phyloP scores from a whole-genome alignment of 2,329 filamentous ascomycete species.

The Colletotrichum somersetense region DNA sequence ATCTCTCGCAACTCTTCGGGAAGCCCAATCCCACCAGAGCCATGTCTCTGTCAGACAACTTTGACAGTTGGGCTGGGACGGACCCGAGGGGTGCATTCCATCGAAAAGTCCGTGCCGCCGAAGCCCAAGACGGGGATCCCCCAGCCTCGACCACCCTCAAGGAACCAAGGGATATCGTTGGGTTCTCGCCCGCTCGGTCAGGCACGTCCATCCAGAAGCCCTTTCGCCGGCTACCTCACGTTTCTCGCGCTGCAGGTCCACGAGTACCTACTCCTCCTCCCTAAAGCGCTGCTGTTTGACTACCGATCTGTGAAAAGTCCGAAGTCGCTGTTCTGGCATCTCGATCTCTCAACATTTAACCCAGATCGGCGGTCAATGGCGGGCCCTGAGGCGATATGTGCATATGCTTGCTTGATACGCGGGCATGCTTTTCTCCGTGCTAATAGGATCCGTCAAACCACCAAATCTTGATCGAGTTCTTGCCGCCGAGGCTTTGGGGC shows the following conservation, averaged over 20 bases:
- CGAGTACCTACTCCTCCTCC: slow-evolving; percentile 15
- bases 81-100: slow-evolving; percentile 14
- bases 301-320: slow-evolving; percentile 11
- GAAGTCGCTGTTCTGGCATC: slow-evolving; percentile 16
- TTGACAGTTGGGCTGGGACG: slow-evolving; percentile 28
- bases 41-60: slow-evolving; percentile 8
- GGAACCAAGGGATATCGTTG: slow-evolving; percentile 13
- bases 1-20: background rate
- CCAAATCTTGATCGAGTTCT: slow-evolving; percentile 5
- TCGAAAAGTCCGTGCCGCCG: slow-evolving; percentile 9
- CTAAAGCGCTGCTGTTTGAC: background rate
- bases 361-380: slow-evolving; percentile 24
- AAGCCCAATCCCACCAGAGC: slow-evolving; percentile 6
- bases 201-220: slow-evolving; percentile 16
- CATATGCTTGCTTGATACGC: slow-evolving; percentile 2
- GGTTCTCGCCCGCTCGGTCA: slow-evolving; percentile 25
- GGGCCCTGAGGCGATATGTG: slow-evolving; percentile 23
- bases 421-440: slow-evolving; percentile 7
- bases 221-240: background rate
- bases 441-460: background rate
- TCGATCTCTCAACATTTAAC: slow-evolving; percentile 28
- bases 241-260: slow-evolving; percentile 2
- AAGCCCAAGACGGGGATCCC: slow-evolving; percentile 37
- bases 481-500: background rate
- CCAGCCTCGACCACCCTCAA: slow-evolving; percentile 14